Base-by-base conservation (phyloP, 768 basidiomycete species). In the Phaeolepiota aurea region DNA sequence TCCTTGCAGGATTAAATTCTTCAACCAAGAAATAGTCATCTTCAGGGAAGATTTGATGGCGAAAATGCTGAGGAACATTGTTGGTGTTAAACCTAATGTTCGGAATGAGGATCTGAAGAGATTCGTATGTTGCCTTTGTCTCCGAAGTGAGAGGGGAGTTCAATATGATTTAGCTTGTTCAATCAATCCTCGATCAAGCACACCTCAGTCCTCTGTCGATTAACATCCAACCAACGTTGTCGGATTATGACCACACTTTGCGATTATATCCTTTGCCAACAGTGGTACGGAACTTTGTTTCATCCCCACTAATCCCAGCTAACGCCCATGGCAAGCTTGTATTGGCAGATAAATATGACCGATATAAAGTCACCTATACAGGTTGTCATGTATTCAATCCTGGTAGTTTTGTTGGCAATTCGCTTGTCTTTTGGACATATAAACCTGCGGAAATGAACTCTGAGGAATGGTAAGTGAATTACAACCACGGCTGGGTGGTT, bases 311-410 rank as follows among this genome's bases (percentile, higher is more conserved):
- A 12, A 21, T 15, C 14, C n/a, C 3, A 20, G 25, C 30, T 20
- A 40, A 20, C 20, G 42, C 42, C 40, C 21, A 30, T 19, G n/a
- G n/a, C 13, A 46, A 96, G 92, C 70, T 97, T 14, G 71, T 98
- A 21, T 75, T 99, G 10, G 96, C 96, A 1, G 96, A 99, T 64
- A 92, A 85, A 61, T 96, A 97, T 54, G 93, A 96, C 56, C 78
- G 86, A 35, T 99, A 90, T 58, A 90, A 96, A 52, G 71, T 96
- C 48, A 98, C 93, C 1, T 99, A 99, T 58, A 92, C 93, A 44
- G 91, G 91, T 9, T 98, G 96, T 52, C 96, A 98, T 61, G 96
- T 98, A 19, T 92, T 98, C 71, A 99, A 99, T 57, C 96, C 96
- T 0, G 93, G 96, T 14, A 81, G 84, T 37, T 97, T 98, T 55